Conservation (phyloP, 768 basidiomycete genomes). For the Amanita fuliginea region DNA sequence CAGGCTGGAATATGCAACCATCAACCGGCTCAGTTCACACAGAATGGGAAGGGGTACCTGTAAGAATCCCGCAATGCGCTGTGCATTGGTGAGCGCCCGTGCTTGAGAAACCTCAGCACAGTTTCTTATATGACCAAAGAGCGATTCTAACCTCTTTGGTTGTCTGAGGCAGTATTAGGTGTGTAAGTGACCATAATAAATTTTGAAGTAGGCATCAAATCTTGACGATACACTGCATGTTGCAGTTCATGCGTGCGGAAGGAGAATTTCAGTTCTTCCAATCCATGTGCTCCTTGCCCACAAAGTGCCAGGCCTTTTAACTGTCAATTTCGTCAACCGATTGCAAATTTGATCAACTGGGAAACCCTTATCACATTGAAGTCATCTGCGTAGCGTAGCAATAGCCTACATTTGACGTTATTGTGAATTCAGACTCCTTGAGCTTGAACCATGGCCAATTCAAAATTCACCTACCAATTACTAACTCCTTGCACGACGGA, state of each 20-base stretch:
- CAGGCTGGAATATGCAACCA: background rate
- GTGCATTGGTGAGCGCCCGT: conserved; percentile 1
- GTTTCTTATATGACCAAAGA: background rate
- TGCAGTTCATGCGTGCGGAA: background rate
- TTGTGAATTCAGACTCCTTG: background rate
- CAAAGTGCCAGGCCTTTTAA: background rate
- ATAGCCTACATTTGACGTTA: background rate
- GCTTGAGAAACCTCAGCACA: background rate
- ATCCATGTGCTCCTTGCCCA: conserved; percentile 1
- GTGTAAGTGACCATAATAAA: background rate
- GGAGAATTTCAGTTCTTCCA: background rate
- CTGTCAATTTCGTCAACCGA: background rate
- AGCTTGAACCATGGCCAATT: too few relatives aligned
- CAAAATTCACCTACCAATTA: background rate
- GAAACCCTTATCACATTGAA: background rate
- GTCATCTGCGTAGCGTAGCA: background rate
- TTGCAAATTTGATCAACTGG: background rate
- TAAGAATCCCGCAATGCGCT: background rate
- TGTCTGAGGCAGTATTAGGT: background rate
- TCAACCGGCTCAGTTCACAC: background rate
- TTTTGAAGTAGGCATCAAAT: background rate
- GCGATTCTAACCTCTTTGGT: background rate
- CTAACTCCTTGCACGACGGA: background rate
- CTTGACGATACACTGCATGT: conserved; percentile 6
- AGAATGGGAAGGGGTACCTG: background rate